A percentile compares a stretch with the other conserved stretches of the same genome.
phyloP scores from a whole-genome alignment of 2,329 filamentous ascomycete genomes.

The Penicillium olsonii region DNA sequence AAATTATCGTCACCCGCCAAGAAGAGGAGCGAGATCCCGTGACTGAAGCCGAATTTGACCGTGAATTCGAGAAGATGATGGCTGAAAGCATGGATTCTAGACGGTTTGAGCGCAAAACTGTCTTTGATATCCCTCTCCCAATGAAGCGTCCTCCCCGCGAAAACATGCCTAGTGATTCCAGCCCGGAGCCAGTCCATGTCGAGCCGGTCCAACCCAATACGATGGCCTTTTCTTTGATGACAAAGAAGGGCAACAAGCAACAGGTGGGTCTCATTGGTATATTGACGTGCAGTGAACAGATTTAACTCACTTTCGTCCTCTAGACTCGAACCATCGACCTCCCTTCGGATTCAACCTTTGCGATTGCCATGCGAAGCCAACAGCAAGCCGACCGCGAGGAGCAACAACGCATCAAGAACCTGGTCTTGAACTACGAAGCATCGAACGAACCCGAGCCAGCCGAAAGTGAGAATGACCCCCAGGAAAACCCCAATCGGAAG shows the following conservation, averaged over 20 bases:
- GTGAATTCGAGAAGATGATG: slow-evolving; percentile 98
- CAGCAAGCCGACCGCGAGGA: slow-evolving; percentile 94
- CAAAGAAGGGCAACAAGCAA: slow-evolving; percentile 92
- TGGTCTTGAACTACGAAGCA: slow-evolving; percentile 95
- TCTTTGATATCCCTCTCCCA: slow-evolving; percentile 96
- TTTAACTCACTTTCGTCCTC: slow-evolving; percentile 14
- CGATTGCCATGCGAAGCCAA: slow-evolving; percentile 92
- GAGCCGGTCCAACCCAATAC: slow-evolving; percentile 52
- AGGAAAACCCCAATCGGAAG: slow-evolving; percentile 32
- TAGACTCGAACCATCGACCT: slow-evolving; percentile 90
- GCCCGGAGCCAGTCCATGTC: slow-evolving; percentile 28
- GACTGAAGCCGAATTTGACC: slow-evolving; percentile 94
- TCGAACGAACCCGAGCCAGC: slow-evolving; percentile 75
- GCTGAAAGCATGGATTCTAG: slow-evolving; percentile 92
- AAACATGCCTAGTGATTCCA: slow-evolving; percentile 42
- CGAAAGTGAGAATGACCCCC: slow-evolving; percentile 65
- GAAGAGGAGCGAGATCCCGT: slow-evolving; percentile 90
- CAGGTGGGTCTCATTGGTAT: slow-evolving; percentile 64
- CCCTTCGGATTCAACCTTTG: slow-evolving; percentile 84
- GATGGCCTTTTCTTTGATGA: slow-evolving; percentile 97
- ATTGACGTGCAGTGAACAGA: not conserved
- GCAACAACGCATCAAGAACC: slow-evolving; percentile 96
- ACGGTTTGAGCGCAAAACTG: slow-evolving; percentile 90
- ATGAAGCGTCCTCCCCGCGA: slow-evolving; percentile 73
- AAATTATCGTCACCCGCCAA: slow-evolving; percentile 86